A percentile compares a stretch with the other conserved stretches of the same genome.
Evolutionary conservation across 2,329 filamentous ascomycete species (phyloP).

Genomic region (Neonectria faginata): DNA sequence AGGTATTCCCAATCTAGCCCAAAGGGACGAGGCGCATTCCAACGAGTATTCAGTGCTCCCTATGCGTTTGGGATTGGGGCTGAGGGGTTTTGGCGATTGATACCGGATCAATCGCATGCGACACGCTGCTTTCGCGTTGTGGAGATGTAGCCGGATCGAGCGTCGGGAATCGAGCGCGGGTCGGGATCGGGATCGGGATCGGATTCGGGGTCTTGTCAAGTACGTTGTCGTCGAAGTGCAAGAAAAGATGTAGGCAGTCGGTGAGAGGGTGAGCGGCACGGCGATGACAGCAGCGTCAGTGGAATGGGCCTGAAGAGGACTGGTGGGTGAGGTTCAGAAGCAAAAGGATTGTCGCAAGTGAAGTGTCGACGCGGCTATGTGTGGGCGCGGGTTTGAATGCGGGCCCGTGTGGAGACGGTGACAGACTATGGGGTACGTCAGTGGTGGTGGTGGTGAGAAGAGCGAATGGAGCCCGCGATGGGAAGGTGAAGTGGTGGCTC

Average conservation of each 20-base stretch:
- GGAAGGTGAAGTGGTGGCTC: conserved; percentile 8
- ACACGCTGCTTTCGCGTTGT: conserved; percentile 7
- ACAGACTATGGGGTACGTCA: conserved; percentile 45
- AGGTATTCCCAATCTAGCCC: conserved; percentile 29
- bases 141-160: background rate
- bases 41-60: conserved; percentile 22
- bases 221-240: background rate
- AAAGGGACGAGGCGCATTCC: conserved; percentile 31
- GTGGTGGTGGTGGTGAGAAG: conserved; percentile 27
- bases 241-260: background rate
- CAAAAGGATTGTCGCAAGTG: conserved; percentile 21
- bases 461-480: conserved; percentile 20
- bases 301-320: conserved; percentile 7
- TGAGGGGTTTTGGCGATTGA: background rate
- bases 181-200: conserved; percentile 1
- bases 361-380: conserved; percentile 28
- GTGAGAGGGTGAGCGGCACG: background rate
- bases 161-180: background rate
- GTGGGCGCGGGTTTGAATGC: conserved; percentile 32
- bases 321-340: conserved; percentile 22
- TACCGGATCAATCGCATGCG: conserved; percentile 16
- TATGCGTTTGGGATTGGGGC: conserved; percentile 15
- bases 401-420: conserved; percentile 43
- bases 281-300: background rate
- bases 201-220: no score